These are phyloP conservation scores for Carex pumila DNA, from an alignment of 176 grass and related monocot genomes.

Conservation along the genomic window DNA sequence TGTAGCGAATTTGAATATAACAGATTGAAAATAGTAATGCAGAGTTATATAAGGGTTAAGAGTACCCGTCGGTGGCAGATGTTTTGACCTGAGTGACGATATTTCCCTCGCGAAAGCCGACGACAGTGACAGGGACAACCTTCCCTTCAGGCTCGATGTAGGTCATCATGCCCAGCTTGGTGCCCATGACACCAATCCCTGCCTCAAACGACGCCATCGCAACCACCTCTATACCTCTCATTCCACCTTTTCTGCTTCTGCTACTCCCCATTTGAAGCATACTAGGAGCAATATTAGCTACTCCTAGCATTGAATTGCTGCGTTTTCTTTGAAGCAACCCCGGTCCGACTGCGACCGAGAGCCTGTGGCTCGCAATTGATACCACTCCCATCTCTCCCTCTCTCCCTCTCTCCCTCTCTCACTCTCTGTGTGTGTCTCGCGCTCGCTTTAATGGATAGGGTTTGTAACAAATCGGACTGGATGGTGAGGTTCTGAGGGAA, in stretches of 20 bases:
- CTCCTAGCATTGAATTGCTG: neutral
- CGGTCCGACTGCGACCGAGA: neutral
- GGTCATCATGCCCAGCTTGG: constrained; percentile 97
- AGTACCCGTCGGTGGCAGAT: constrained; percentile 56
- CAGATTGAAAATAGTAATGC: neutral
- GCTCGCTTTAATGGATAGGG: neutral
- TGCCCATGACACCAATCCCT: constrained; percentile 78
- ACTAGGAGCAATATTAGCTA: neutral
- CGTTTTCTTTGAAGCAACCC: neutral
- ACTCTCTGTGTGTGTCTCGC: too few relatives aligned
- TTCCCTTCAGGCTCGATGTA: constrained; percentile 63
- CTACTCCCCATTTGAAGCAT: neutral
- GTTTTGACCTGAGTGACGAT: constrained; percentile 83
- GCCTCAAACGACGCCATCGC: constrained; percentile 48
- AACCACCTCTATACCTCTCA: constrained; percentile 6
- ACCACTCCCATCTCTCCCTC: neutral
- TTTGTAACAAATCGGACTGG: neutral
- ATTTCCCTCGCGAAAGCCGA: constrained; percentile 83
- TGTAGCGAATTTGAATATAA: neutral
- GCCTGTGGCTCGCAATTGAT: neutral
- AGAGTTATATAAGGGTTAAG: neutral
- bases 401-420: too few relatives aligned
- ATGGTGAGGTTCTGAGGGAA: neutral
- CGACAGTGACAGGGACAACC: constrained; percentile 72
- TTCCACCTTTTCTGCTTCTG: neutral